These are phyloP conservation scores for Metschnikowia drakensbergensis DNA, from an alignment of 805 yeast species.

Conservation along the genomic window DNA sequence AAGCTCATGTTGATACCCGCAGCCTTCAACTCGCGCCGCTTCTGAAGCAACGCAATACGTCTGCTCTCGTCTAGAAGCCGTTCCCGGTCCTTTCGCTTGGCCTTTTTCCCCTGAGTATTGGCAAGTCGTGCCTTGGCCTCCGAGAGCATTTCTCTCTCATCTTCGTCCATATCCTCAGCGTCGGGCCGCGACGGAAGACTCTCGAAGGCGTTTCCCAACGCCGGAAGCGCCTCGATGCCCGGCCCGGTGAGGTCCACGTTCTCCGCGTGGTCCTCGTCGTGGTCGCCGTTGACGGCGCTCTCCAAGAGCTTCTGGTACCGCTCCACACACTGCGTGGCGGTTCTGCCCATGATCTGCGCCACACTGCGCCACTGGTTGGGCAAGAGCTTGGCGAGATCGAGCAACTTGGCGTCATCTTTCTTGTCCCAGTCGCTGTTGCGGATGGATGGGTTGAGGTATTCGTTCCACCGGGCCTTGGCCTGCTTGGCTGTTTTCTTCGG, in stretches of 20 bases:
- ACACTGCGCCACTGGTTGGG: slow-evolving; percentile 96
- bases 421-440: slow-evolving; percentile 63
- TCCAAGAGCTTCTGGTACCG: slow-evolving; percentile 72
- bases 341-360: slow-evolving; percentile 74
- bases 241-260: slow-evolving; percentile 42
- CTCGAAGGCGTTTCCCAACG: slow-evolving; percentile 54
- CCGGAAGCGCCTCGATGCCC: slow-evolving; percentile 49
- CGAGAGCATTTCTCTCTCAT: slow-evolving; percentile 86
- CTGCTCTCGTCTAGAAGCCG: slow-evolving; percentile 74
- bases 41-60: slow-evolving; percentile 71
- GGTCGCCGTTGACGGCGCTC: slow-evolving; percentile 31
- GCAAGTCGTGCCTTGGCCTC: slow-evolving; percentile 92
- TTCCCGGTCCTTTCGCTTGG: slow-evolving; percentile 85
- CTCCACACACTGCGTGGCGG: slow-evolving; percentile 83
- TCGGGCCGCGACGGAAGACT: slow-evolving; percentile 80
- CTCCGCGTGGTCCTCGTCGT: slow-evolving; percentile 24
- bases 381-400: slow-evolving; percentile 60
- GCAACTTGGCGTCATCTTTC: slow-evolving; percentile 70
- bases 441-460: slow-evolving; percentile 76
- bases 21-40: slow-evolving; percentile 73
- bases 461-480: slow-evolving; percentile 89
- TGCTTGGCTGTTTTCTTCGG: slow-evolving; percentile 87
- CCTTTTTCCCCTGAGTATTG: slow-evolving; percentile 92
- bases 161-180: slow-evolving; percentile 75
- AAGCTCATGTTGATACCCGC: slow-evolving; percentile 64